Evolutionary conservation across 1,284 basidiomycete species (phyloP).

Genomic region (Tremellales sp.): DNA sequence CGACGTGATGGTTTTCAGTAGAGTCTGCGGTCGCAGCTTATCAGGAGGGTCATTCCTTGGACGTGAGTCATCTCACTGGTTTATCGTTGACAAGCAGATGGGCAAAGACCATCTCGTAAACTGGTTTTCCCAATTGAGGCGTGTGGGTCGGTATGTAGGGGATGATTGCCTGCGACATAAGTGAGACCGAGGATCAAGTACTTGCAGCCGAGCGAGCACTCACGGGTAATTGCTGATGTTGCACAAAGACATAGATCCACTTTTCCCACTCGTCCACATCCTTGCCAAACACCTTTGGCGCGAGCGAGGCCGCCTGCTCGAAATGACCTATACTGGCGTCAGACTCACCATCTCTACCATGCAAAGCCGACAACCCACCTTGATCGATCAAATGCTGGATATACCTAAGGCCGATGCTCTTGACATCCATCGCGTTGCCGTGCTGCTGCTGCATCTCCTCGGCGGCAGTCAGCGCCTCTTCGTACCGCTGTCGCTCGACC

Average conservation of each 20-base stretch:
- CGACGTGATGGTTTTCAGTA: conserved; percentile 71
- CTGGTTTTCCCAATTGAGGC: conserved; percentile 73
- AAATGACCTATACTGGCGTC: conserved; percentile 61
- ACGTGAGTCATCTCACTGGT: conserved; percentile 52
- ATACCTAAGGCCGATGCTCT: conserved; percentile 76
- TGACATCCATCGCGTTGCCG: conserved; percentile 56
- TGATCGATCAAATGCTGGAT: conserved; percentile 72
- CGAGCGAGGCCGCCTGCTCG: conserved; percentile 75
- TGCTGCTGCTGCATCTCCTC: conserved; percentile 58
- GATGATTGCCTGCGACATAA: conserved; percentile 64
- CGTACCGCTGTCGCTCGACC: conserved; percentile 76
- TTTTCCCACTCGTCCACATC: conserved; percentile 85
- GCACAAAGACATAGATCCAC: conserved; percentile 89
- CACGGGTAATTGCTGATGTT: conserved; percentile 75
- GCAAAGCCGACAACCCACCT: conserved; percentile 52
- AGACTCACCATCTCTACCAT: conserved; percentile 1
- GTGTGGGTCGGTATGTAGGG: conserved; percentile 80
- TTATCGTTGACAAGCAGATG: conserved; percentile 78
- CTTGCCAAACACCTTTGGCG: conserved; percentile 77
- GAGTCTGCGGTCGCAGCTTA: conserved; percentile 52
- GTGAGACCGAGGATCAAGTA: background rate
- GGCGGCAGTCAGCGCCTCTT: conserved; percentile 82
- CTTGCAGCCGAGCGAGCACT: conserved; percentile 16
- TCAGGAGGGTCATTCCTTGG: background rate
- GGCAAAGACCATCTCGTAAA: conserved; percentile 93